Base-by-base conservation (phyloP, 2,329 filamentous ascomycete species). In the Blastomyces parvus region DNA sequence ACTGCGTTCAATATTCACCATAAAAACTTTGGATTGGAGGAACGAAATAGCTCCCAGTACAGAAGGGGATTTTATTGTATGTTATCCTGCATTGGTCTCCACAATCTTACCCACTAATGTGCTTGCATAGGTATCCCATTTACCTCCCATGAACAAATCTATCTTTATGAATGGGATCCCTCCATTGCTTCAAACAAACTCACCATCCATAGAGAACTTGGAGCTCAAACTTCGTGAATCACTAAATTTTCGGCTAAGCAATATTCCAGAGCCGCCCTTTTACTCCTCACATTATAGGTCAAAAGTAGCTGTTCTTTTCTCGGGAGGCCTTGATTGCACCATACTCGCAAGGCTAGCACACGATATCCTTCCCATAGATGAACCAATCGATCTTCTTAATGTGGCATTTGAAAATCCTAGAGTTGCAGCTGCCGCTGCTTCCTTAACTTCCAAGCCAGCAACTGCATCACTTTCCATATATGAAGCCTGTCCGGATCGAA, bases 331-430 rank as follows among this genome's bases (percentile, higher is more conserved):
- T 7, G 94, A 99, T 74, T 97, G 94, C 72, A 93, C 92, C 0
- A 81, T 97, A 0, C 80, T 99, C 59, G 93, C 93, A 27, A 85
- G 91, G 53, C 77, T 97, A 30, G 81, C 84, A 13, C 89, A 96
- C 72, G 88, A 96, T 14, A 76, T 95, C 2, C 73, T 97, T 1
- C 88, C 89, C 0, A 17, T 72, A 0, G 76, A 81, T 3, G 87
- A 95, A 70, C 79, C 83, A 0, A 86, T 99, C 65, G 94, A 97
- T 71, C 81, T 99, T 9, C 82, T 99, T 66, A 99, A 99, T 68
- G 93, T 99, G 56, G 94, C 93, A 0, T 99, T 99, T 70, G 90
- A 99, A 74, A 99, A 99, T 67, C 93, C 92, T 0, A 84, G 90
- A 40, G 84, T 82, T 64, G 86, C 67, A 69, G 85, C 78, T 19